Percentiles rank a stretch among this genome's conserved stretches.
Conservation (phyloP, 2,329 filamentous ascomycete genomes). For the Neofusicoccum laricinum region DNA sequence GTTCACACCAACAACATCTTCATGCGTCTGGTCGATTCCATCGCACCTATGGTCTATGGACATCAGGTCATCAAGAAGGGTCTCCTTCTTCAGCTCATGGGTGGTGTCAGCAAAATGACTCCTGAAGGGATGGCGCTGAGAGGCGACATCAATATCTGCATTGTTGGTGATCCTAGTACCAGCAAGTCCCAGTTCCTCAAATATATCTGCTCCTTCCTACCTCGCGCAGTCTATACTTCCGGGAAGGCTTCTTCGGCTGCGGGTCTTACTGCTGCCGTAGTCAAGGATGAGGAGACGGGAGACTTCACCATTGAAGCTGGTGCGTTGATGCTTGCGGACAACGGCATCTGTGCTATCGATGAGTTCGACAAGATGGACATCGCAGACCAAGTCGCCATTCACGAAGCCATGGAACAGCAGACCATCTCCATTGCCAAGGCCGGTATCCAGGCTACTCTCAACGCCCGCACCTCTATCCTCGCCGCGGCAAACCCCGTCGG, state of each 20-base stretch:
- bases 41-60: constrained; percentile 95
- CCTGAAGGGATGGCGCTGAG: constrained; percentile 92
- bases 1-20: constrained; percentile 97
- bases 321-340: constrained; percentile 94
- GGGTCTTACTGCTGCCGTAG: constrained; percentile 92
- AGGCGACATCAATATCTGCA: constrained; percentile 98
- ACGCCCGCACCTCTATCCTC: constrained; percentile 91
- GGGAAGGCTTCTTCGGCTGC: constrained; percentile 97
- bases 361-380: constrained; percentile 99
- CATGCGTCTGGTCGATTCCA: constrained; percentile 83
- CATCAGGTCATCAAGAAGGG: constrained; percentile 98
- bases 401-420: constrained; percentile 99
- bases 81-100: constrained; percentile 87
- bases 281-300: constrained; percentile 97
- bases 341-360: constrained; percentile 96
- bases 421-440: constrained; percentile 99
- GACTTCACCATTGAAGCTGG: constrained; percentile 99
- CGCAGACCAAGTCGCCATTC: constrained; percentile 93
- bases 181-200: constrained; percentile 98
- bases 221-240: constrained; percentile 93
- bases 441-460: constrained; percentile 95
- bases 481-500: constrained; percentile 95
- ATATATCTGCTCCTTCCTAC: constrained; percentile 96
- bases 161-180: constrained; percentile 94
- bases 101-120: constrained; percentile 90